Conservation (phyloP, 208 protist genomes). For the Trypanosoma vivax region DNA sequence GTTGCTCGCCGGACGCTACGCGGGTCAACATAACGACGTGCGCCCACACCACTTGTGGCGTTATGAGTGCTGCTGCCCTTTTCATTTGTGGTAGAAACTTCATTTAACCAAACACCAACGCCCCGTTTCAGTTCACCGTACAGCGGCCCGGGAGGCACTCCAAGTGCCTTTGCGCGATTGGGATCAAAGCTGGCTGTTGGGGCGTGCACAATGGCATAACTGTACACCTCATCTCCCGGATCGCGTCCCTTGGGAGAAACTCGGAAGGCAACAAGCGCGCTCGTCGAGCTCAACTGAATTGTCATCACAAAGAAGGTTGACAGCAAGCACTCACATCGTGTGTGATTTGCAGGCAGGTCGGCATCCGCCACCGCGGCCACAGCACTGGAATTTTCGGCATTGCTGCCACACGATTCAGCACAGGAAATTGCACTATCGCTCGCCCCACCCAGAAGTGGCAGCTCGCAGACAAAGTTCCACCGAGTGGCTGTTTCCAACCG, state of each 20-base stretch:
- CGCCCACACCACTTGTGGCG: background rate
- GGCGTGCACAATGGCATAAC: conserved; percentile 61
- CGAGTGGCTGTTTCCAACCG: conserved; percentile 1
- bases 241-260: background rate
- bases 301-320: conserved; percentile 14
- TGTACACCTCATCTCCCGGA: conserved; percentile 20
- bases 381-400: no score
- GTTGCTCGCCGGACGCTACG: conserved; percentile 53
- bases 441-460: conserved; percentile 10
- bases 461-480: conserved; percentile 14
- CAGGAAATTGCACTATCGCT: no score
- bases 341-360: no score
- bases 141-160: conserved; percentile 58
- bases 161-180: conserved; percentile 39
- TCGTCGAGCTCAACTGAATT: conserved; percentile 15
- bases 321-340: background rate
- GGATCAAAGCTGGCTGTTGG: conserved; percentile 45
- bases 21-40: conserved; percentile 32
- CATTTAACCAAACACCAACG: conserved; percentile 26
- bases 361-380: no score
- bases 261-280: conserved; percentile 18
- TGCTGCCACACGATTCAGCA: no score
- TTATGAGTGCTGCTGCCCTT: background rate
- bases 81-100: background rate
- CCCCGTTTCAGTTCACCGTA: conserved; percentile 66